Conservation (phyloP, 208 protist species). For the Willaertia magna region DNA sequence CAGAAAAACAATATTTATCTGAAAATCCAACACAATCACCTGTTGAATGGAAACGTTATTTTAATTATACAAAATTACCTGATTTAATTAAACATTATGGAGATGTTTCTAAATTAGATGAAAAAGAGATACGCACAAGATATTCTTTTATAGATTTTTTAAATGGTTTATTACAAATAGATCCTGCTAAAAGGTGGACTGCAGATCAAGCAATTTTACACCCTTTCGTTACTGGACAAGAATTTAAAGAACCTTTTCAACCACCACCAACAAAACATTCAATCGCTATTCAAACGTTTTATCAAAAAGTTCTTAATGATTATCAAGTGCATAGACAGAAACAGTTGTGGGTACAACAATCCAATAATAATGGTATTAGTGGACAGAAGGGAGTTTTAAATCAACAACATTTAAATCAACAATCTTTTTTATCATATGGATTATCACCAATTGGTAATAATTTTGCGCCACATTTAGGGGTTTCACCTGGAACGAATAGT, state of each 20-base stretch:
- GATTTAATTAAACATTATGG: neutral
- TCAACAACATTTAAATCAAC: neutral
- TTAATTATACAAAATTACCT: neutral
- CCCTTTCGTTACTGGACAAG: constrained; percentile 39
- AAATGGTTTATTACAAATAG: constrained; percentile 25
- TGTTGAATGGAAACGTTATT: constrained; percentile 4
- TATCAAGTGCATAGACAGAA: neutral
- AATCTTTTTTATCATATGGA: neutral
- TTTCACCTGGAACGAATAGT: neutral
- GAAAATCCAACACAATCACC: neutral
- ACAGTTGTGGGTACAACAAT: no score
- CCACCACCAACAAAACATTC: neutral
- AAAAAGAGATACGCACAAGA: neutral
- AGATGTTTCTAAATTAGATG: neutral
- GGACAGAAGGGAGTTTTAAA: neutral
- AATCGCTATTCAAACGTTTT: neutral
- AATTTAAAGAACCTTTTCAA: constrained; percentile 17
- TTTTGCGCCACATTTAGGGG: no score
- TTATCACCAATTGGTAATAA: neutral
- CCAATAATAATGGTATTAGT: no score
- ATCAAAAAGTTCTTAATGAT: neutral
- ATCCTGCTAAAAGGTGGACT: constrained; percentile 32
- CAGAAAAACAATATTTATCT: neutral
- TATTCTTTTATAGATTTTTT: constrained; percentile 32
- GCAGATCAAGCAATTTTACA: constrained; percentile 31